These are phyloP conservation scores for Aureobasidium sp. DNA, from an alignment of 2,329 filamentous ascomycete genomes.

Conservation along the genomic window DNA sequence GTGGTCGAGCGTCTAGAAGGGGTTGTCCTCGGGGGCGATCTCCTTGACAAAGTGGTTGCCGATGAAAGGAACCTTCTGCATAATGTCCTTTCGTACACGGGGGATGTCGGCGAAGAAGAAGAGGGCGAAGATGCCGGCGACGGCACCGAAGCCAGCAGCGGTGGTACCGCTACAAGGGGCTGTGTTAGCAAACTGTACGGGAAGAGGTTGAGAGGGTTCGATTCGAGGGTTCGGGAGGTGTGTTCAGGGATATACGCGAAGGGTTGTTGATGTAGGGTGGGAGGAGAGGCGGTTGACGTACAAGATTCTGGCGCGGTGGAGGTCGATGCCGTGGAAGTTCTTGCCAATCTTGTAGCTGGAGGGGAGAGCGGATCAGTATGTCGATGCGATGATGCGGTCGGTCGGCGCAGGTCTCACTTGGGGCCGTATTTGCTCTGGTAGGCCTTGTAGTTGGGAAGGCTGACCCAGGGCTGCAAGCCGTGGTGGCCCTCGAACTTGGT, in stretches of 20 bases:
- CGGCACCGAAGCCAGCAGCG: slow-evolving; percentile 47
- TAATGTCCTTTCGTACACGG: slow-evolving; percentile 52
- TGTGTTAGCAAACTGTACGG: background rate
- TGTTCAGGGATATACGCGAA: background rate
- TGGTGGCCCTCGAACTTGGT: slow-evolving; percentile 18
- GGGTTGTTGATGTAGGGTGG: background rate
- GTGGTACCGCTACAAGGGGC: slow-evolving; percentile 31
- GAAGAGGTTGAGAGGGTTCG: background rate
- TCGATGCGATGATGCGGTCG: background rate
- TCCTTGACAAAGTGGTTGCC: slow-evolving; percentile 48
- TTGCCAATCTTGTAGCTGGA: slow-evolving; percentile 41
- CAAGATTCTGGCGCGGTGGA: slow-evolving; percentile 34
- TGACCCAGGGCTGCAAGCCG: slow-evolving; percentile 26
- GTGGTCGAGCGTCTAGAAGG: slow-evolving; percentile 32
- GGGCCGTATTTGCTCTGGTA: slow-evolving; percentile 51
- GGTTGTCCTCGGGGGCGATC: slow-evolving; percentile 56
- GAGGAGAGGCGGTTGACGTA: slow-evolving; percentile 29
- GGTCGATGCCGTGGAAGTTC: slow-evolving; percentile 43
- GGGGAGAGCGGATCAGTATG: slow-evolving; percentile 7
- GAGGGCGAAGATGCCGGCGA: slow-evolving; percentile 49
- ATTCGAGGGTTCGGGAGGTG: background rate
- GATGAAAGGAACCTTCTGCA: slow-evolving; percentile 51
- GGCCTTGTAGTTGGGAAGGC: slow-evolving; percentile 35
- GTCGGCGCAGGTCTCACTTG: slow-evolving; percentile 37
- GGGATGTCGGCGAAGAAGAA: slow-evolving; percentile 59